These are phyloP conservation scores for Sicyos edulis DNA, from an alignment of 306 rosid genomes.

Conservation along the genomic window DNA sequence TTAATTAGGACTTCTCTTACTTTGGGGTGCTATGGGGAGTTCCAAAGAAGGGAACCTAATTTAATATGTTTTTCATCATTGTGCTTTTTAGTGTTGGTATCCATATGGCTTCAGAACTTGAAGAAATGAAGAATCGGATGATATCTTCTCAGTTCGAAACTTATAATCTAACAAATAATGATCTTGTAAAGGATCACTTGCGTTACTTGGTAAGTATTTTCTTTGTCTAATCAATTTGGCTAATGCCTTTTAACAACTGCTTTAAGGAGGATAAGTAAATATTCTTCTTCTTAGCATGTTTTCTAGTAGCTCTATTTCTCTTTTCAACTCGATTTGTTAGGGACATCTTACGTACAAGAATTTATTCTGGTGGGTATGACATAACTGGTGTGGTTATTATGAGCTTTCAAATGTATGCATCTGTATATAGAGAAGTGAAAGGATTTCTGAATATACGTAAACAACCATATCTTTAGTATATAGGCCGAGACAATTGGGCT, in stretches of 20 bases:
- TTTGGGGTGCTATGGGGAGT: neutral
- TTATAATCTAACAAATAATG: conserved; percentile 62
- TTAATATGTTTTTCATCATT: neutral
- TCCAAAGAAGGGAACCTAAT: neutral
- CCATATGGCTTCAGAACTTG: conserved; percentile 63
- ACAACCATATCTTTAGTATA: neutral
- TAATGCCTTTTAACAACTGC: neutral
- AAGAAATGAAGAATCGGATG: conserved; percentile 52
- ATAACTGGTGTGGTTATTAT: neutral
- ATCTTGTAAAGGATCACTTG: conserved; percentile 84
- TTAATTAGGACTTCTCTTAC: neutral
- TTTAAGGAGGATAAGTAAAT: neutral
- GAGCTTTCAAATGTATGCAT: no score
- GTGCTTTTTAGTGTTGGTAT: conserved; percentile 67
- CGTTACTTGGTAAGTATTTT: conserved; percentile 70
- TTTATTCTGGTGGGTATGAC: neutral
- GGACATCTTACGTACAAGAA: neutral
- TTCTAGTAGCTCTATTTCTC: neutral
- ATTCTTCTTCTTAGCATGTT: neutral
- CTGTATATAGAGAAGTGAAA: neutral
- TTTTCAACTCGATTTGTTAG: neutral
- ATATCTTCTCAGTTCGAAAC: conserved; percentile 55
- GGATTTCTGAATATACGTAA: neutral
- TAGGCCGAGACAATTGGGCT: neutral
- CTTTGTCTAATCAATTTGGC: neutral